Conservation (phyloP, 2,329 filamentous ascomycete genomes). For the Aspergillus pseudonomiae region DNA sequence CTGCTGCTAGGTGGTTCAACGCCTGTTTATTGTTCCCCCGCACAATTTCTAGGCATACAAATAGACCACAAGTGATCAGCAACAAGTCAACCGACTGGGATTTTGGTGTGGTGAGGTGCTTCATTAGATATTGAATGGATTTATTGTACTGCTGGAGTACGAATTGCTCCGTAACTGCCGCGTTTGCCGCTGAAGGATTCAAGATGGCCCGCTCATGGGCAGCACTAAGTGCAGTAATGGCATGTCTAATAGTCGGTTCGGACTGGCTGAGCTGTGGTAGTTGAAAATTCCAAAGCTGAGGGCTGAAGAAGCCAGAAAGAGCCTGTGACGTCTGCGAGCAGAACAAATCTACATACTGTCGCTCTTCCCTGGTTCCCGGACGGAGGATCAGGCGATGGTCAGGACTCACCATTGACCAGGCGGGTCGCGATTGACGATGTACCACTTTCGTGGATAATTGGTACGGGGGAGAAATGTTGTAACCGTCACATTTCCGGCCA, state of each 20-base stretch:
- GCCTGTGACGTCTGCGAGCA: slow-evolving; percentile 43
- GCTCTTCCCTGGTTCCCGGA: slow-evolving; percentile 33
- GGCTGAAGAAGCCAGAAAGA: slow-evolving; percentile 46
- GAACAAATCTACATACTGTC: slow-evolving; percentile 44
- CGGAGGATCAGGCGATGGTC: slow-evolving; percentile 20
- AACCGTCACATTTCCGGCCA: slow-evolving; percentile 59
- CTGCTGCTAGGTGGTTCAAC: slow-evolving; percentile 25
- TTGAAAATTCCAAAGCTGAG: slow-evolving; percentile 28
- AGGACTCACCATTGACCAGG: not conserved
- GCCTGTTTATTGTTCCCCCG: slow-evolving; percentile 19
- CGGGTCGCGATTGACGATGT: not conserved
- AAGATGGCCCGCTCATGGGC: slow-evolving; percentile 46
- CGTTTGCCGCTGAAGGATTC: slow-evolving; percentile 39
- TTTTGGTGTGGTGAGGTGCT: slow-evolving; percentile 25
- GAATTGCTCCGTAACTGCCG: not conserved
- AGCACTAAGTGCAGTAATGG: slow-evolving; percentile 54
- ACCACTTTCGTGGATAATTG: slow-evolving; percentile 2
- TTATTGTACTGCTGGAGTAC: not conserved
- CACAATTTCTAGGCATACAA: slow-evolving; percentile 28
- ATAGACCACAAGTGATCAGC: slow-evolving; percentile 26
- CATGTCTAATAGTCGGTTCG: slow-evolving; percentile 53
- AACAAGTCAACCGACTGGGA: slow-evolving; percentile 13
- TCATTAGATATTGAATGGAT: slow-evolving; percentile 38
- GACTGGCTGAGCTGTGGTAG: slow-evolving; percentile 50
- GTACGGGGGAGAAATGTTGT: slow-evolving; percentile 37